Evolutionary conservation across 2,329 filamentous ascomycete genomes (phyloP).

Genomic region (Alternaria viburni): DNA sequence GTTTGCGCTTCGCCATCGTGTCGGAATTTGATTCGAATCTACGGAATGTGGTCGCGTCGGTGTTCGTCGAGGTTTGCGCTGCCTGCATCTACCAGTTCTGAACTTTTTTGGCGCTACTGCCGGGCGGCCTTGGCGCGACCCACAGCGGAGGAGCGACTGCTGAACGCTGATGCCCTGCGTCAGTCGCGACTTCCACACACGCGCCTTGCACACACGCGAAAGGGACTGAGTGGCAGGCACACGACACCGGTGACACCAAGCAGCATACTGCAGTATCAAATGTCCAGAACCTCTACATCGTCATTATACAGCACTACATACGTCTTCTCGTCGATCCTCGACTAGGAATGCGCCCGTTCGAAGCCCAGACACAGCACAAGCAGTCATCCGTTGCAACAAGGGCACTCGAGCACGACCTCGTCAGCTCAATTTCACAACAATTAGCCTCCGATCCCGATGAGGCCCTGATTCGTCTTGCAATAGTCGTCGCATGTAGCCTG

Average conservation of each 20-base stretch:
- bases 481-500: conserved; percentile 19
- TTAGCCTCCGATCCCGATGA: conserved; percentile 1
- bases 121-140: conserved; percentile 8
- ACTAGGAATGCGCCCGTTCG: neutral
- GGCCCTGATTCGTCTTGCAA: conserved; percentile 21
- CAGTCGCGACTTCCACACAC: neutral
- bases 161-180: neutral
- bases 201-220: neutral
- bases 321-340: neutral
- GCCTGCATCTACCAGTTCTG: conserved; percentile 8
- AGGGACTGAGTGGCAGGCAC: neutral
- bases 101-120: conserved; percentile 31
- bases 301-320: neutral
- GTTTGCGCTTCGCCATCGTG: conserved; percentile 53
- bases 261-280: neutral
- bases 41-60: neutral
- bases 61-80: conserved; percentile 8
- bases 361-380: neutral
- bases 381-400: neutral
- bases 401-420: neutral
- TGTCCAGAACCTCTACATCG: rapidly evolving
- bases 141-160: conserved; percentile 15
- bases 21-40: neutral
- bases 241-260: neutral
- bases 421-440: rapidly evolving